Conservation (phyloP, 2,329 filamentous ascomycete genomes). For the Sordariomycetes sp. region DNA sequence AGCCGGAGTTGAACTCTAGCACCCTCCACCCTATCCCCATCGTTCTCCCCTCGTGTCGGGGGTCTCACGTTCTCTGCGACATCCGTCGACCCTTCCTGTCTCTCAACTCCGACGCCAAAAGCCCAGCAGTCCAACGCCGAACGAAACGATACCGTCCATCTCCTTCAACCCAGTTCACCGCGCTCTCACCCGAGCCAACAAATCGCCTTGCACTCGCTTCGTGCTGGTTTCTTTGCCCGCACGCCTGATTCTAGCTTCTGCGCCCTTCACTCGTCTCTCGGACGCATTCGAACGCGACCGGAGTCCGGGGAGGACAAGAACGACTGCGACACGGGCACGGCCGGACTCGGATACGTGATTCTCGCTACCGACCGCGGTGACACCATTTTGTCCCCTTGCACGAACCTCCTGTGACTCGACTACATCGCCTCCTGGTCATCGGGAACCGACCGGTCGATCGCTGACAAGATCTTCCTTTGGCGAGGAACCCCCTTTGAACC, state of each 20-base stretch:
- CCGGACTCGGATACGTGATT: not conserved
- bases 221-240: not conserved
- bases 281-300: not conserved
- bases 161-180: not conserved
- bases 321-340: not conserved
- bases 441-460: constrained; percentile 2
- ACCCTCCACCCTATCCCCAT: not conserved
- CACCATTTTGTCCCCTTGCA: not conserved
- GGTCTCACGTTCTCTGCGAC: not conserved
- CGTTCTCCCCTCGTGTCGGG: not conserved
- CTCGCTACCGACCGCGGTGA: not conserved
- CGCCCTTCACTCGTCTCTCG: not conserved
- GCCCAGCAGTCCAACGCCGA: not conserved
- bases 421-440: not conserved
- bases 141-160: not conserved
- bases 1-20: not conserved
- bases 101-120: not conserved
- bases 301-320: not conserved
- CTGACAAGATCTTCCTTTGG: not conserved
- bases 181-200: not conserved
- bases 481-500: not conserved
- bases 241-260: not conserved
- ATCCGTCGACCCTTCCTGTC: not conserved
- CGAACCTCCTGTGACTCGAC: not conserved
- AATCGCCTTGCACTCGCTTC: not conserved